Conservation (phyloP, 2,329 filamentous ascomycete species). For the Fusarium bactridioides region DNA sequence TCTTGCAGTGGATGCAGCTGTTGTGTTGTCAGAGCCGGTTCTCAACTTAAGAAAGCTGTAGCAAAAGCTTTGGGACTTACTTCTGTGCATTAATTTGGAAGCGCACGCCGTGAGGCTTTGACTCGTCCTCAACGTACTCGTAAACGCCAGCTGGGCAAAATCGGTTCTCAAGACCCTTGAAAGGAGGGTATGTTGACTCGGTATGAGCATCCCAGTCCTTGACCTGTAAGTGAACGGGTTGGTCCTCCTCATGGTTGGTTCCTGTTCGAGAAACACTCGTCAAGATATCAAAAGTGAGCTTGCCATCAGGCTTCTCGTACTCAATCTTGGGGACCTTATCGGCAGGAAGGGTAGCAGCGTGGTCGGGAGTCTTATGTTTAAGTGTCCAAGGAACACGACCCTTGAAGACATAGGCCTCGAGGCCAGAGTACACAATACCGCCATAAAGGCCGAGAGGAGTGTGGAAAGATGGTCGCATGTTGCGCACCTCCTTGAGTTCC, state of each 20-base stretch:
- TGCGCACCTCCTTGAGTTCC: slow-evolving; percentile 92
- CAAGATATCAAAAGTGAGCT: slow-evolving; percentile 94
- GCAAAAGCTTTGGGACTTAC: slow-evolving; percentile 68
- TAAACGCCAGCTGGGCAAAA: slow-evolving; percentile 99
- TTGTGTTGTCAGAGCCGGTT: slow-evolving; percentile 10
- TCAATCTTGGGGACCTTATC: slow-evolving; percentile 87
- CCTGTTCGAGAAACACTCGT: slow-evolving; percentile 95
- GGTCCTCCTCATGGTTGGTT: slow-evolving; percentile 98
- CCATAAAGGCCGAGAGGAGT: slow-evolving; percentile 86
- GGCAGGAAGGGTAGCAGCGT: slow-evolving; percentile 80
- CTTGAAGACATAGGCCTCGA: slow-evolving; percentile 88
- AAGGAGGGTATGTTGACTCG: slow-evolving; percentile 81
- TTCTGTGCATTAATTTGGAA: slow-evolving; percentile 99
- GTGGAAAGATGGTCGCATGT: slow-evolving; percentile 97
- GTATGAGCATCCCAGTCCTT: slow-evolving; percentile 94
- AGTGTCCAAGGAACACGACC: slow-evolving; percentile 92
- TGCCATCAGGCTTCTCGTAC: slow-evolving; percentile 95
- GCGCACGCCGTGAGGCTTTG: slow-evolving; percentile 84
- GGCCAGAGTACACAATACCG: slow-evolving; percentile 88
- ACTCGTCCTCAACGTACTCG: slow-evolving; percentile 93
- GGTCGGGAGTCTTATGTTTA: slow-evolving; percentile 81
- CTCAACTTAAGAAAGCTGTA: not conserved
- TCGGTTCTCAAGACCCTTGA: slow-evolving; percentile 91
- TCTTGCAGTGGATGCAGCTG: slow-evolving; percentile 99
- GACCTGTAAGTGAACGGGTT: slow-evolving; percentile 95